Evolutionary conservation across 306 rosid species (phyloP).

Genomic region (Carpinus viminea): DNA sequence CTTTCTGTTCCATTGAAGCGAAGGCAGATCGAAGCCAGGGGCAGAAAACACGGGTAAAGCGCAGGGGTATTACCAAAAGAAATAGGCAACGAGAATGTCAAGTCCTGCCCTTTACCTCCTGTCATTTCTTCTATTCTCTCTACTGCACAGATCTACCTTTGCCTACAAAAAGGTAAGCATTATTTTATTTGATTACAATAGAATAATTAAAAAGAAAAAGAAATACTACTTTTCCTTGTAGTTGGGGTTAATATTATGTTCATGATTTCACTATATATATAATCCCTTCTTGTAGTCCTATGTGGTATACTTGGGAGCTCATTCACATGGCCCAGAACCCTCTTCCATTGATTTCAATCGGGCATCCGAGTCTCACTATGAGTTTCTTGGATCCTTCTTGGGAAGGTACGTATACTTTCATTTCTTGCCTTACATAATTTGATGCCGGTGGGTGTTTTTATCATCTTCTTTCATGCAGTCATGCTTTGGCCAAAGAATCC

Average conservation of each 20-base stretch:
- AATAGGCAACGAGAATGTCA: conserved; percentile 39
- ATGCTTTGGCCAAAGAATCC: conserved; percentile 52
- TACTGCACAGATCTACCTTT: conserved; percentile 38
- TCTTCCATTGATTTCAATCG: conserved; percentile 43
- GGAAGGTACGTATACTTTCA: conserved; percentile 45
- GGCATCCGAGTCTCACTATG: conserved; percentile 58
- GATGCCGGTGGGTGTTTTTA: too few species aligned
- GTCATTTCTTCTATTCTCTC: conserved; percentile 33
- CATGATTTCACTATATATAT: background rate
- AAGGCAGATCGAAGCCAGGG: background rate
- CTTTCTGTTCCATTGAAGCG: conserved; percentile 33
- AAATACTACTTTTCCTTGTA: background rate
- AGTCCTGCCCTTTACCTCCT: conserved; percentile 28
- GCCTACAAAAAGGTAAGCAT: conserved; percentile 66
- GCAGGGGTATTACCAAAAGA: conserved; percentile 4
- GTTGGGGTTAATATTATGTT: background rate
- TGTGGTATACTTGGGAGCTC: conserved; percentile 85
- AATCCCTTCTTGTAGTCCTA: conserved; percentile 51
- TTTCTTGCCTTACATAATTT: too few species aligned
- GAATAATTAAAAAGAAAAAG: conserved; percentile 2
- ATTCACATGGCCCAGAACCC: conserved; percentile 54
- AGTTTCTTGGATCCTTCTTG: conserved; percentile 77
- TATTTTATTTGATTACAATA: background rate
- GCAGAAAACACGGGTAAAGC: conserved; percentile 3
- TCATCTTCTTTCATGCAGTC: conserved; percentile 24